phyloP scores from a whole-genome alignment of 129 eudicot species.

The Lactuca sativa region DNA sequence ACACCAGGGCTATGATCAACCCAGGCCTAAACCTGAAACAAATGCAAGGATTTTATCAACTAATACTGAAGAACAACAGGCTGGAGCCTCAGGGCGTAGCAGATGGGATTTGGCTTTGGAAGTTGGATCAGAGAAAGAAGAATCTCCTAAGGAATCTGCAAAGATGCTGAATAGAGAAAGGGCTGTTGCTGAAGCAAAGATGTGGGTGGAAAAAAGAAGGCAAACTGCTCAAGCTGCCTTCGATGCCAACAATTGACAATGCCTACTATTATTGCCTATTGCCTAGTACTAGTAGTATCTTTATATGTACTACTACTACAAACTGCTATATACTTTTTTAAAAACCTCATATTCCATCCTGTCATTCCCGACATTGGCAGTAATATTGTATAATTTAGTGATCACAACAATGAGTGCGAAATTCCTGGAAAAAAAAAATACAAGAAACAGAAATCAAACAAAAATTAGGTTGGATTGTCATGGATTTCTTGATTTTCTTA shows the following conservation, averaged over 20 bases:
- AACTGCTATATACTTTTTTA: no score
- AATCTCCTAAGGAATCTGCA: constrained; percentile 74
- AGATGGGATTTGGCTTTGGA: constrained; percentile 53
- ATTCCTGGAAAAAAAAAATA: neutral
- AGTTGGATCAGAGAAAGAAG: constrained; percentile 76
- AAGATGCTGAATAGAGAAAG: constrained; percentile 70
- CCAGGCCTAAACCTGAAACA: constrained; percentile 13
- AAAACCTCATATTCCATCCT: neutral
- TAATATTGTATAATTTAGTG: constrained; percentile 25
- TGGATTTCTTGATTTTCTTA: neutral
- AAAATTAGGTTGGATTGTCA: neutral
- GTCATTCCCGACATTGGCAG: constrained; percentile 3
- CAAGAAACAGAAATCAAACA: neutral
- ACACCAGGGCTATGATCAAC: constrained; percentile 69
- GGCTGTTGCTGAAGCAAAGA: constrained; percentile 96
- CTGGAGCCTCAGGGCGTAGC: constrained; percentile 51
- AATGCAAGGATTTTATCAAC: constrained; percentile 30
- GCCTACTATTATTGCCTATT: no score
- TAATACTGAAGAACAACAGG: constrained; percentile 45
- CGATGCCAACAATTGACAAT: constrained; percentile 31
- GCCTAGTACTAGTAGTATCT: neutral
- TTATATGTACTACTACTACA: neutral
- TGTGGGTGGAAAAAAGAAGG: constrained; percentile 94
- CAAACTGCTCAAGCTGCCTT: constrained; percentile 52
- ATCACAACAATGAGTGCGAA: neutral